Evolutionary conservation across 208 protist genomes (phyloP).

Genomic region (Trypanosoma avium): DNA sequence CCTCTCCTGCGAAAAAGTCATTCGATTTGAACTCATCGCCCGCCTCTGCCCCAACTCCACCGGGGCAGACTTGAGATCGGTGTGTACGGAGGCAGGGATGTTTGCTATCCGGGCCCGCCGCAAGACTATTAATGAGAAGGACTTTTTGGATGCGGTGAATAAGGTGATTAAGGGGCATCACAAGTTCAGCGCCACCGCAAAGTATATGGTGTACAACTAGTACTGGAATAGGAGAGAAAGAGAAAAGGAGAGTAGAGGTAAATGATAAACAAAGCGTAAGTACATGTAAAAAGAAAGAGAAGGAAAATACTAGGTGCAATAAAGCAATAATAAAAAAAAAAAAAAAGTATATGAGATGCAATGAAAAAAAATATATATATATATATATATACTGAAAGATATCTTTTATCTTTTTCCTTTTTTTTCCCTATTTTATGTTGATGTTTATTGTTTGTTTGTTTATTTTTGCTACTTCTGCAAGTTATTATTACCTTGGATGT

Average conservation of each 20-base stretch:
- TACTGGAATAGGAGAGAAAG: neutral
- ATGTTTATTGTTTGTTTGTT: neutral
- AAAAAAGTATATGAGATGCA: neutral
- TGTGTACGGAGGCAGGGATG: slow-evolving; percentile 99
- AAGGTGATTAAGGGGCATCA: slow-evolving; percentile 99
- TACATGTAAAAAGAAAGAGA: slow-evolving; percentile 15
- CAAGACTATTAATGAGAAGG: slow-evolving; percentile 99
- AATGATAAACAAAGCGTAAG: slow-evolving; percentile 5
- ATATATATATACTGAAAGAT: slow-evolving; percentile 1
- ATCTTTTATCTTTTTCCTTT: slow-evolving; percentile 4
- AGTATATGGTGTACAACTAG: slow-evolving; percentile 99
- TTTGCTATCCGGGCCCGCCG: slow-evolving; percentile 98
- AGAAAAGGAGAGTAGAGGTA: neutral
- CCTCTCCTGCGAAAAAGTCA: slow-evolving; percentile 97
- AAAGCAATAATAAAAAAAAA: neutral
- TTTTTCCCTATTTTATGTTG: neutral
- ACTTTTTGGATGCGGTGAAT: slow-evolving; percentile 99
- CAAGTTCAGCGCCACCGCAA: slow-evolving; percentile 99
- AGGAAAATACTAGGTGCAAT: slow-evolving; percentile 2
- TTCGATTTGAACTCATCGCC: slow-evolving; percentile 99
- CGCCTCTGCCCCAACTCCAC: slow-evolving; percentile 99
- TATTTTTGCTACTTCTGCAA: too few relatives aligned
- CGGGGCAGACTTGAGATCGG: slow-evolving; percentile 96
- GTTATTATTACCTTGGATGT: too few relatives aligned
- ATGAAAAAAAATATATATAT: slow-evolving; percentile 3